Evolutionary conservation across 2,329 filamentous ascomycete genomes (phyloP), one percentile per base, ranked within the genome.

Genomic region (Arthroderma uncinatum): DNA sequence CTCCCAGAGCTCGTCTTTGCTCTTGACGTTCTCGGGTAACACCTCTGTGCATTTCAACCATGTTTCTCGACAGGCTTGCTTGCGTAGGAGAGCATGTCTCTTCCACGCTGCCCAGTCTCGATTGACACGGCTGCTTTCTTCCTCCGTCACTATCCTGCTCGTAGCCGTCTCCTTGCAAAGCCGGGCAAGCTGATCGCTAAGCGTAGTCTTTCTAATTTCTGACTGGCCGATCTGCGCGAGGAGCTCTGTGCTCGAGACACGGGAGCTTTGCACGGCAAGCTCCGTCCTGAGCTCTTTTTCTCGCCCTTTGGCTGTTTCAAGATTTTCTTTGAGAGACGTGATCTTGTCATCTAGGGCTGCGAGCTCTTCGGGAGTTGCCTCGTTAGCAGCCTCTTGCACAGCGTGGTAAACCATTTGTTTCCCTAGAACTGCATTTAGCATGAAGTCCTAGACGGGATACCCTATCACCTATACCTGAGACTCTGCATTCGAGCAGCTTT

Each of bases 361-460:
- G 42, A 83, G 73, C 48, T 76, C 68, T 57, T 78, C 75, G 6
- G 77, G 71, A 1, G 74, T 74, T 47, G 70, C 67, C 25, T 75
- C 72, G 40, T 80, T 76, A 12, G 73, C 67, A 37, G 78, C 71
- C 57, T 80, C 74, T 74, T 84, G 70, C 19, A 74, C 57, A 36
- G 76, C 73, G 67, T 84, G 82, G 65, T 84, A 84, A 59, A 84
- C 81, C 39, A 76, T 73, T 63, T 84, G 81, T 68, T 84, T 84
- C 19, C 82, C 81, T 80, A 60, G 0, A 6, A 50, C 16, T 30
- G 28, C n/a, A 48, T 12, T 33, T 16, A 30, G 19, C 23, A 19
- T 42, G n/a, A 56, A 33, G 21, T 23, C 28, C 8, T 21, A 28
- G 48, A 19, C 16, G 19, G 42, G 34, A 40, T 23, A 37, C 8